Base-by-base conservation (phyloP, 1,284 basidiomycete genomes). In the Fomitopsis pinicola region DNA sequence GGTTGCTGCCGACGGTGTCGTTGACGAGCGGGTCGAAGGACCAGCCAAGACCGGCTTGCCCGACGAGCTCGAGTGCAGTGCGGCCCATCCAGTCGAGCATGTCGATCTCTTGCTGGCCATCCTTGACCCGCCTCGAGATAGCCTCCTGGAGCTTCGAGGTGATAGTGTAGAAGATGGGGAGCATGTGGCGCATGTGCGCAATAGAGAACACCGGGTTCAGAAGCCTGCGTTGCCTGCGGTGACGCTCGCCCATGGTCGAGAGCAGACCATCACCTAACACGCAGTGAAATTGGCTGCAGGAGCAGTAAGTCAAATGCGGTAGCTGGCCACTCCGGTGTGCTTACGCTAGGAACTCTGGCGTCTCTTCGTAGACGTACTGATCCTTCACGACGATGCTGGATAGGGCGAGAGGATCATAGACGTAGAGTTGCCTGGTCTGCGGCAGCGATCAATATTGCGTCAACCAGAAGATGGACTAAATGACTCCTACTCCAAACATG, bases 81-180 rank as follows among this genome's bases (percentile, higher is more conserved):
- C 72, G 69, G 3, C 70, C 66, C 69, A 76, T 73, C 76, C 76
- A 79, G 15, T 71, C 64, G 15, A 75, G 64, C 14, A 79, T 62
- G 59, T 79, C 74, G 26, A 78, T 64, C 60, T 77, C 69, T n/a
- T 65, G 57, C 0, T 63, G 33, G 8, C 71, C 67, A 26, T 58
- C 33, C 19, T 55, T 35, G 6, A 67, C 59, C 45, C 57, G 55
- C 14, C 36, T 44, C 19, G 40, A 57, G 10, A 71, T 52, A 2
- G 61, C 62, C 42, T 63, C 42, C 10, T 62, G 59, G 58, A 69
- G 59, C 69, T 67, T 35, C 0, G 66, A 6, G 2, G 44, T 45
- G 22, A 59, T 38, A 17, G 19, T 28, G 38, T 59, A 59, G 57
- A 59, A 59, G 26, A 59, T 62, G 3, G 71, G 71, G 8, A 64